Evolutionary conservation across 1,139 yeast genomes (phyloP).

Genomic region (Blastobotrys illinoisensis): DNA sequence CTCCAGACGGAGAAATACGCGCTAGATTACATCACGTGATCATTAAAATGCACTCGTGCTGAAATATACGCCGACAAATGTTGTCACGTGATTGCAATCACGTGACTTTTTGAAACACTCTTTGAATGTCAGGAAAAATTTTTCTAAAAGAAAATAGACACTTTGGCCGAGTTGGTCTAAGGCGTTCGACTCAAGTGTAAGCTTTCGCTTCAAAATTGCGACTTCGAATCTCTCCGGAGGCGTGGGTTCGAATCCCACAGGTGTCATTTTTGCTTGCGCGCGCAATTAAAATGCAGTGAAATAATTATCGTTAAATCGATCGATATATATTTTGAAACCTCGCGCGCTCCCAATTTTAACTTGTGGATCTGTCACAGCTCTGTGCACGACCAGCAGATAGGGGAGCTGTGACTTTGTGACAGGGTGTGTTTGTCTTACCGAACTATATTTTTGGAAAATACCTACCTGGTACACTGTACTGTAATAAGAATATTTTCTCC

Average conservation of each 20-base stretch:
- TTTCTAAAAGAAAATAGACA: slow-evolving; percentile 13
- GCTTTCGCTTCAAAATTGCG: not conserved
- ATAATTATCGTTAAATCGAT: not conserved
- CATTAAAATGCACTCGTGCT: not conserved
- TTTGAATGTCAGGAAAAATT: not conserved
- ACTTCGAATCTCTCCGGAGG: slow-evolving; percentile 24
- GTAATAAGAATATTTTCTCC: no score
- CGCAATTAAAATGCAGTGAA: not conserved
- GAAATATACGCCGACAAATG: not conserved
- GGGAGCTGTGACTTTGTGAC: no score
- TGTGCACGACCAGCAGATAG: no score
- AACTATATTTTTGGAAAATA: no score
- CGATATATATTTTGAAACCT: no score
- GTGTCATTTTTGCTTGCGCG: slow-evolving; percentile 18
- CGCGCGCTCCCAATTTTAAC: no score
- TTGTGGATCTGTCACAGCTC: no score
- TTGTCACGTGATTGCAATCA: not conserved
- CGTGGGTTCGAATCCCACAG: slow-evolving; percentile 30
- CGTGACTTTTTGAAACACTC: not conserved
- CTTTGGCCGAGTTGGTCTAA: slow-evolving; percentile 29
- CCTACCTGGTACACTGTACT: no score
- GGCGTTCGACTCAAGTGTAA: slow-evolving; percentile 28
- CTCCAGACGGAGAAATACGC: no score
- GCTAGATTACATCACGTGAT: no score
- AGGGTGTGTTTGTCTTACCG: no score